Percentiles rank a stretch among this genome's conserved stretches.
Evolutionary conservation across 2,329 filamentous ascomycete species (phyloP).

Genomic region (Diaporthe amygdali): DNA sequence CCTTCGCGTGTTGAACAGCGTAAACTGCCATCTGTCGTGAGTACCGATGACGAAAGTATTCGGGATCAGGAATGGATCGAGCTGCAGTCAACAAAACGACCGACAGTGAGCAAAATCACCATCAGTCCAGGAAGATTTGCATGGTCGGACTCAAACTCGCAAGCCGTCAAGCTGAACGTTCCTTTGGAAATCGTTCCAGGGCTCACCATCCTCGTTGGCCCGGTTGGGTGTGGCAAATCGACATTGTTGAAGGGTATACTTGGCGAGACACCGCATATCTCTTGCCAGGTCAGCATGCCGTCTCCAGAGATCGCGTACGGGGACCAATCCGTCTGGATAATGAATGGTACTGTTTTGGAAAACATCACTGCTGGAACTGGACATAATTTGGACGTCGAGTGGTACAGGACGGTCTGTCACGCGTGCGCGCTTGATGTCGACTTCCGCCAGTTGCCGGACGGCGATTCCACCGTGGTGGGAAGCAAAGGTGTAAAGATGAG

Average conservation of each 20-base stretch:
- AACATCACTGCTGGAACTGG: slow-evolving; percentile 37
- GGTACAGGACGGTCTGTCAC: slow-evolving; percentile 38
- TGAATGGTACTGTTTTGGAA: slow-evolving; percentile 38
- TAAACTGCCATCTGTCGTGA: background rate
- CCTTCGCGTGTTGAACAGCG: slow-evolving; percentile 28
- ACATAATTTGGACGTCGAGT: slow-evolving; percentile 31
- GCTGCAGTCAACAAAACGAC: background rate
- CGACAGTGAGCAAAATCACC: background rate
- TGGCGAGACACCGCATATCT: slow-evolving; percentile 31
- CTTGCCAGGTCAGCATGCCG: slow-evolving; percentile 29
- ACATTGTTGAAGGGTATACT: slow-evolving; percentile 38
- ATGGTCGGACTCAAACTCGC: slow-evolving; percentile 22
- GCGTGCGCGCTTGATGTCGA: slow-evolving; percentile 44
- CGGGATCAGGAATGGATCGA: background rate
- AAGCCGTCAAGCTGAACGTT: slow-evolving; percentile 20
- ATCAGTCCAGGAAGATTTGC: background rate
- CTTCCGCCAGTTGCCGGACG: slow-evolving; percentile 36
- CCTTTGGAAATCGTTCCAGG: background rate
- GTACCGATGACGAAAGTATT: too few species aligned
- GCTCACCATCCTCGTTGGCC: slow-evolving; percentile 37
- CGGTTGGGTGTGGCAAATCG: slow-evolving; percentile 43
- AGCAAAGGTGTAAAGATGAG: slow-evolving; percentile 51
- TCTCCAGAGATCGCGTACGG: slow-evolving; percentile 34
- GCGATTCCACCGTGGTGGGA: slow-evolving; percentile 47
- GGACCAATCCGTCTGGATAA: slow-evolving; percentile 39